phyloP scores from a whole-genome alignment of 1,284 basidiomycete species.

The Mycosarcoma mackinlayi region DNA sequence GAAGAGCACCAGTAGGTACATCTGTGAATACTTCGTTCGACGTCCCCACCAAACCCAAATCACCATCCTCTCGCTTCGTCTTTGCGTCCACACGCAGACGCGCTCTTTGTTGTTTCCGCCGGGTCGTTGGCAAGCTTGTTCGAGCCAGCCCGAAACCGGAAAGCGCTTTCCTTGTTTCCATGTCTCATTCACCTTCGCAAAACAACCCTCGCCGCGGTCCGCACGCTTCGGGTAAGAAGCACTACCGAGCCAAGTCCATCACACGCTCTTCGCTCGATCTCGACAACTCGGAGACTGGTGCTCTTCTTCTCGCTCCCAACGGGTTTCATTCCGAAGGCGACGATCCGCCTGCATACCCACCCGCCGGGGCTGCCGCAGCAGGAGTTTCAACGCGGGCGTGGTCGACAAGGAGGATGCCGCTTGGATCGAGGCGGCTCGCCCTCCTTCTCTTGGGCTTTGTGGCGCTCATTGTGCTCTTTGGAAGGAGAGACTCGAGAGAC shows the following conservation, averaged over 20 bases:
- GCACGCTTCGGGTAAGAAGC: slow-evolving; percentile 31
- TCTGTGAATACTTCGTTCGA: neutral
- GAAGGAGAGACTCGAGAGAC: slow-evolving; percentile 38
- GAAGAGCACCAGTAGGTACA: neutral
- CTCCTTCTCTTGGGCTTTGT: slow-evolving; percentile 41
- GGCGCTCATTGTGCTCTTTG: slow-evolving; percentile 40
- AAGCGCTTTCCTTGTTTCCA: slow-evolving; percentile 17
- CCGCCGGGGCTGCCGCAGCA: slow-evolving; percentile 14
- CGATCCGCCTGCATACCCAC: slow-evolving; percentile 18
- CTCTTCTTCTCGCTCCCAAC: slow-evolving; percentile 31
- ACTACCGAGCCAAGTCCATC: slow-evolving; percentile 44
- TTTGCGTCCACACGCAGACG: neutral
- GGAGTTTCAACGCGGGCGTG: slow-evolving; percentile 16
- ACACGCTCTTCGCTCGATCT: slow-evolving; percentile 41
- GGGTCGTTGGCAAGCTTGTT: slow-evolving; percentile 6
- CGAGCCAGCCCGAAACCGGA: slow-evolving; percentile 9
- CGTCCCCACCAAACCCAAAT: neutral
- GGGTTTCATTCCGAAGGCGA: slow-evolving; percentile 31
- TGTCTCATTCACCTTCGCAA: slow-evolving; percentile 28
- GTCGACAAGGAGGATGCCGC: slow-evolving; percentile 43
- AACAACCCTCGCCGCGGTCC: slow-evolving; percentile 20
- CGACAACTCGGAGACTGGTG: slow-evolving; percentile 43
- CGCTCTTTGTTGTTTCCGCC: slow-evolving; percentile 6
- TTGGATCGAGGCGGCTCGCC: slow-evolving; percentile 38
- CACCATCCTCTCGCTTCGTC: slow-evolving; percentile 1